Evolutionary conservation across 495 filamentous ascomycete species (phyloP), one percentile per base, ranked within the genome.

Genomic region (Penicillium odoratum): DNA sequence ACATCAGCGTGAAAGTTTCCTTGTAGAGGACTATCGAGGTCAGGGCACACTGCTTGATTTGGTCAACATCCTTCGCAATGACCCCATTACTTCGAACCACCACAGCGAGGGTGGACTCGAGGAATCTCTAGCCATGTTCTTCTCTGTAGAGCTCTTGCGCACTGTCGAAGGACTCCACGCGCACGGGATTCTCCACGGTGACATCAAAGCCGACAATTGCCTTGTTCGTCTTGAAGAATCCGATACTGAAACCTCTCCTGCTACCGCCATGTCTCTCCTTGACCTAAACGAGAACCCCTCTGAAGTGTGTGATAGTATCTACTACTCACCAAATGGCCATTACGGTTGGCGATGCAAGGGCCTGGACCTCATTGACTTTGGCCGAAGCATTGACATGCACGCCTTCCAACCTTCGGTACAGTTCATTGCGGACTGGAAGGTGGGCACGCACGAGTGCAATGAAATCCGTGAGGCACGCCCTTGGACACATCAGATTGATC

Each of bases 401-500:
- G 85, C 83, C 5, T 98, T 98, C 77, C 63, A 67, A 2, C 81
- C 85, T 0, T 81, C 83, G 55, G 92, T 95, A 16, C 86, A 90
- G 61, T 98, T 98, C 75, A 81, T 97, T 42, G 95, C 93, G 2
- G 93, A 98, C 70, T 98, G 95, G 94, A 86, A 92, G 71, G 89
- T 89, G 3, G 80, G 82, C 18, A 79, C 85, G 28, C 85, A 88
- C 52, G 94, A 98, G 67, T 98, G 94, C 71, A 87, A 89, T 38
- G 94, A 98, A 79, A 95, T 98, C 80, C 86, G 92, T 42, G 93
- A 97, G 75, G 80, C 88, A 61, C 80, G 93, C 11, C 90, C 91
- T 3, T 98, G 94, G 94, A 98, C 93, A 0, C 96, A 90, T 72
- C 94, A 98, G 68, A 87, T 96, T 56, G 94, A 98, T 71, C 92